phyloP scores from a whole-genome alignment of 2,329 filamentous ascomycete species.

The Emmonsiellopsis sp. region DNA sequence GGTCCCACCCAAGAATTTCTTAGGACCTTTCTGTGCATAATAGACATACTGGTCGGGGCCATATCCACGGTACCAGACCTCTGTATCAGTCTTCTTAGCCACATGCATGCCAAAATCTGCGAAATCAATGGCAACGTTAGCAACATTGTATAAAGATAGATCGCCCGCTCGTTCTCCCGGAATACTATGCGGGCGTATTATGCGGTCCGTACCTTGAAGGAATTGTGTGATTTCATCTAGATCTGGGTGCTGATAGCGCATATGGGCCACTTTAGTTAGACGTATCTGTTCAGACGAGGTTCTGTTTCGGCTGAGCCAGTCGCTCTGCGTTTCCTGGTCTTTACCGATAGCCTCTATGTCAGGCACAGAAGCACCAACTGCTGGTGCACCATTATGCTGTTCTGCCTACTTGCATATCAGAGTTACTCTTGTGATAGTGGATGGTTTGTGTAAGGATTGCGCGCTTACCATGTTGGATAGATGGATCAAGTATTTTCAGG shows the following conservation, averaged over 20 bases:
- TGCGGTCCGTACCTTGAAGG: conserved; percentile 19
- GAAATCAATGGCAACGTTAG: conserved; percentile 14
- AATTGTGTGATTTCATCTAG: conserved; percentile 40
- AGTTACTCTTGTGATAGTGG: not conserved
- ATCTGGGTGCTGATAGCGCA: conserved; percentile 47
- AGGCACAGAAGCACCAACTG: not conserved
- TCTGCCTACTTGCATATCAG: not conserved
- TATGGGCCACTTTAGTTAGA: conserved; percentile 40
- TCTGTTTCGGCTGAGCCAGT: not conserved
- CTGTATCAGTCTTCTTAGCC: conserved; percentile 24
- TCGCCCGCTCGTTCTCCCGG: too few species aligned
- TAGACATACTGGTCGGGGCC: conserved; percentile 37
- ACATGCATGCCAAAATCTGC: conserved; percentile 37
- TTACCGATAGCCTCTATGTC: not conserved
- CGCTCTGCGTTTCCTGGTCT: not conserved
- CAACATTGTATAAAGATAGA: conserved; percentile 5
- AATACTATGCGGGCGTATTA: too few species aligned
- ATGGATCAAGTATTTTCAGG: too few species aligned
- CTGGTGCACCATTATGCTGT: not conserved
- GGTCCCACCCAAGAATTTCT: conserved; percentile 32
- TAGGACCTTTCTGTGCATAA: conserved; percentile 30
- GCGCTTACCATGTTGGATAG: not conserved
- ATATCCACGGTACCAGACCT: conserved; percentile 36
- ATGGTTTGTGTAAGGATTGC: not conserved
- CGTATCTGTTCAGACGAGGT: conserved; percentile 32